Conservation (phyloP, 1,139 yeast species). For the Geotrichum fermentans region DNA sequence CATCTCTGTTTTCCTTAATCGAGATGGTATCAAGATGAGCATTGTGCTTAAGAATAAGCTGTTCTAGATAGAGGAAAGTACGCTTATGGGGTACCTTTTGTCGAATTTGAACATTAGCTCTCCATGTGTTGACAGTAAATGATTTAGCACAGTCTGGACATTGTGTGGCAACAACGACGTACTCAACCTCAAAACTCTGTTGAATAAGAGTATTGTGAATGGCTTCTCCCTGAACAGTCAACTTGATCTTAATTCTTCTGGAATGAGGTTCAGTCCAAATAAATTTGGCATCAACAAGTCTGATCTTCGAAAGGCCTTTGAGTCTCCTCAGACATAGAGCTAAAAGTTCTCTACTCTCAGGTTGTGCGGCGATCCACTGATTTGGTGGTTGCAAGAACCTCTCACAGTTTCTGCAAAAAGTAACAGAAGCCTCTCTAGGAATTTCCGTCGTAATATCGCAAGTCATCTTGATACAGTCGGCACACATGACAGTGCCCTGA, state of each 20-base stretch:
- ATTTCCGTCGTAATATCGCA: conserved; percentile 94
- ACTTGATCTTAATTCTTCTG: conserved; percentile 81
- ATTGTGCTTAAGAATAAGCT: conserved; percentile 83
- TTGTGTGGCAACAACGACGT: conserved; percentile 91
- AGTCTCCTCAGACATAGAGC: conserved; percentile 86
- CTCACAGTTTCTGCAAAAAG: conserved; percentile 96
- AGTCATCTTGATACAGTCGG: conserved; percentile 90
- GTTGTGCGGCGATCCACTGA: conserved; percentile 87
- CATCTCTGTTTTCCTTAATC: conserved; percentile 88
- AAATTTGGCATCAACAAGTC: conserved; percentile 89
- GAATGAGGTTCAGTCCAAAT: conserved; percentile 99
- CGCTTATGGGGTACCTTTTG: conserved; percentile 96
- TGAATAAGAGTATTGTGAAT: conserved; percentile 87
- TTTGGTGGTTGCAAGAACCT: conserved; percentile 90
- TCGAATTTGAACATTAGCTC: conserved; percentile 93
- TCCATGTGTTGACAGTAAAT: conserved; percentile 94
- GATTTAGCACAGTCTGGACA: conserved; percentile 98
- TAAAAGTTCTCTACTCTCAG: conserved; percentile 86
- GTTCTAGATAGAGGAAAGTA: conserved; percentile 91
- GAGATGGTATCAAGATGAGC: conserved; percentile 94
- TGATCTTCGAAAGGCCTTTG: conserved; percentile 80
- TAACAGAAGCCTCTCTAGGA: conserved; percentile 88
- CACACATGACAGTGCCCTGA: conserved; percentile 89
- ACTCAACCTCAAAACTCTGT: conserved; percentile 93
- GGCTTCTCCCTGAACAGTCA: conserved; percentile 96